Evolutionary conservation across 75 land plant genomes (phyloP), one percentile per base, ranked within the genome.

Genomic region (Chamaecyparis obtusa): DNA sequence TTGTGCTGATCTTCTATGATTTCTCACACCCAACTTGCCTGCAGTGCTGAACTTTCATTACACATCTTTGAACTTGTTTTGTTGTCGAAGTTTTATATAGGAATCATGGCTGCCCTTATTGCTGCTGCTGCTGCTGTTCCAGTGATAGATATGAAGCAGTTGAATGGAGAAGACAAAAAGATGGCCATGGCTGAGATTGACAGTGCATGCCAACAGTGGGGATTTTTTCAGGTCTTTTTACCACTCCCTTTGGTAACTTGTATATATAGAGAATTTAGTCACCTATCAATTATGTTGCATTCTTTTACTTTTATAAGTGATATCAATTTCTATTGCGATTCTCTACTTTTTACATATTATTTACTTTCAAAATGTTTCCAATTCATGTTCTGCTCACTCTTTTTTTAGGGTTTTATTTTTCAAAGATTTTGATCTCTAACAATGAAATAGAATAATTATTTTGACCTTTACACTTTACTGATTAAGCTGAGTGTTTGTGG

Each of bases 151-250:
- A 85, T 95, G 90, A 89, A 88, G 83, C 91, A 91, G 67, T 86
- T 92, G 71, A 84, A 91, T 43, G 94, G 94, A 69, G 91, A 85
- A 15, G 91, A 91, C 55, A 91, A 91, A 32, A 81, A 33, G 14
- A 39, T 86, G 3, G 89, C 89, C 69, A 89, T 95, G 92, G 91
- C 88, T 35, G 49, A 84, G 46, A 94, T 95, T 35, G 85, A 84
- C 21, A 89, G 89, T 86, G 96, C 96, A 13, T 95, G 96, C 46
- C 85, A 91, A 84, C 90, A 95, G 72, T 95, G 95, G 95, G 96
- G 96, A 15, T 95, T 95, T 91, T 95, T 95, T 88, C 93, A 95
- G 93, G 96, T 95, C 6, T 24, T 81, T 1, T 13, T 13, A 7
- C 3, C 1, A 81, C 46, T 81, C 11, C 33, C 76, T 33, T 33